Evolutionary conservation across 139 green algal genomes (phyloP), one percentile per base, ranked within the genome.

Genomic region (Picochlorum sp.): DNA sequence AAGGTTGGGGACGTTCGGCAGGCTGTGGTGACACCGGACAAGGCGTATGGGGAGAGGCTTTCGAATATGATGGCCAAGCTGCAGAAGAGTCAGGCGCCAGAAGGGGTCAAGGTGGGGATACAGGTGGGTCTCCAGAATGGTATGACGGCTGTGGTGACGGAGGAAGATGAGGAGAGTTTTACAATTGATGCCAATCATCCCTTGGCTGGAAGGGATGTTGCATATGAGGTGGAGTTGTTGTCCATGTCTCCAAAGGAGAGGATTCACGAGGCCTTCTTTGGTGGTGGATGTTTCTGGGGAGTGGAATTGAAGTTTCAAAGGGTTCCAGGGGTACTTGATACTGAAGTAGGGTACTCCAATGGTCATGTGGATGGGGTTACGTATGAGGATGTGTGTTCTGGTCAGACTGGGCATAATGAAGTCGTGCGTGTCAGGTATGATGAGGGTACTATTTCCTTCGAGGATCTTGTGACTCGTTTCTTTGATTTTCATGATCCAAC

Each of bases 371-470:
- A 58, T 6, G 56, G 80, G 26, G 30, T 61, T 3, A 80, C 74
- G 1, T 84, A 82, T 23, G 60, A 84, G 63, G 41, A 72, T 23
- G 83, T 89, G 18, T 90, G 83, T 69, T 56, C 18, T n/a, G 83
- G 83, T 21, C 32, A 57, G 38, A 90, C 83, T 3, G 83, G 83
- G 16, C 83, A 90, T 61, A 60, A 70, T 10, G 90, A 96, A 64
- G 90, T 87, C 28, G 89, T 97, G 46, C 80, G 91, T 74, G 76
- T 95, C 41, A 66, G 72, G 62, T 95, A 86, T 58, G 74, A 94
- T 69, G 69, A 82, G 0, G 45, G 44, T 26, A 21, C 51, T 41
- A 60, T 78, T 50, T 64, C 54, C 2, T 91, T 85, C 58, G 72
- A 83, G 6, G 7, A 85, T 24, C 79, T 96, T 28, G 69, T 95